phyloP scores from a whole-genome alignment of 2,329 filamentous ascomycete species.

The Epicoccum sorghinum region DNA sequence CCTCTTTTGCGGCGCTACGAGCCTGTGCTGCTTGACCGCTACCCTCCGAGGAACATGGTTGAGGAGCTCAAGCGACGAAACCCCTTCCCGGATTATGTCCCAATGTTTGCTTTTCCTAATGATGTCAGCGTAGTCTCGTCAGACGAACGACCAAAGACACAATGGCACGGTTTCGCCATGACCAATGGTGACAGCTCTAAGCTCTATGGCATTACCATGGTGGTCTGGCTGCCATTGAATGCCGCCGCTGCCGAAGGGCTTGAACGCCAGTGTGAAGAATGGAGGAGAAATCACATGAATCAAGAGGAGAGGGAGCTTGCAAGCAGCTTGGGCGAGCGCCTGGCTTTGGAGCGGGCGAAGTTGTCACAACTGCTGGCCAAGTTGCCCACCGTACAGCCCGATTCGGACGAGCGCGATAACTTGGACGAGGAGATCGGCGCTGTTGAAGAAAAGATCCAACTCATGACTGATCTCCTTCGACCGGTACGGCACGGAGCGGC shows the following conservation, averaged over 20 bases:
- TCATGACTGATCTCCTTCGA: conserved; percentile 95
- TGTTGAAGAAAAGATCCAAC: conserved; percentile 93
- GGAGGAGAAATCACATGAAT: conserved; percentile 73
- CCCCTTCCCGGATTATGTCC: conserved; percentile 93
- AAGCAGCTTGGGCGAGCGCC: conserved; percentile 84
- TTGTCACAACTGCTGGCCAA: conserved; percentile 85
- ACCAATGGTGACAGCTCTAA: conserved; percentile 91
- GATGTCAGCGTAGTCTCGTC: conserved; percentile 97
- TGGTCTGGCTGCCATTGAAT: conserved; percentile 89
- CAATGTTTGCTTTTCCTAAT: conserved; percentile 99
- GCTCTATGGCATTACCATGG: conserved; percentile 88
- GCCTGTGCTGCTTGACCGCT: conserved; percentile 92
- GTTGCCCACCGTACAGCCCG: conserved; percentile 79
- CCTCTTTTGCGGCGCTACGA: conserved; percentile 93
- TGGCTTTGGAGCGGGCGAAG: conserved; percentile 87
- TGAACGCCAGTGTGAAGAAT: conserved; percentile 65
- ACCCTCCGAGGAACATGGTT: conserved; percentile 80
- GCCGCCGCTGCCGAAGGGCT: conserved; percentile 81
- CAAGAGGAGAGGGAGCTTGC: conserved; percentile 90
- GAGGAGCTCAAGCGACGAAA: conserved; percentile 83
- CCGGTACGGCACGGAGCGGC: conserved; percentile 93
- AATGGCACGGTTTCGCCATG: conserved; percentile 99
- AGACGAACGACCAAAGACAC: conserved; percentile 91
- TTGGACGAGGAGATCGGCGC: conserved; percentile 94
- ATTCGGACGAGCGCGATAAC: conserved; percentile 78